Base-by-base conservation (phyloP, 306 rosid genomes). In the Malus orientalis region DNA sequence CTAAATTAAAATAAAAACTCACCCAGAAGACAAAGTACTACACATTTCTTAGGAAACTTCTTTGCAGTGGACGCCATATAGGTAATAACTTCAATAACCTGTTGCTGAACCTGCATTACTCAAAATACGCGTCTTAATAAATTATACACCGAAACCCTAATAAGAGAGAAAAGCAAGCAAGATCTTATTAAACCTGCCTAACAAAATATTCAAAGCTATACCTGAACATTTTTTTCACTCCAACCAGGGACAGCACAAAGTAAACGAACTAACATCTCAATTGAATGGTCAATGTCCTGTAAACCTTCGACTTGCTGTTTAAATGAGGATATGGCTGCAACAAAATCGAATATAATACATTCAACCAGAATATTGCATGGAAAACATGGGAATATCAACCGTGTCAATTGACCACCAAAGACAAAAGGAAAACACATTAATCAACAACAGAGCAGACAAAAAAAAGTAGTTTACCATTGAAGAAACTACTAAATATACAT, bases 201-300 rank as follows among this genome's bases (percentile, higher is more conserved):
- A 70, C 54, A 53, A 60, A 14, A 76, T 74, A 80, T 36, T 79
- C 27, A 25, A 74, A 78, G 69, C 16, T 71, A 36, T 83, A 93
- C 99, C 98, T 96, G 99, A 88, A 96, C 99, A 82, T 96, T 96
- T 83, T 96, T 96, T 85, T 96, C 99, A 62, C 89, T 86, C 99
- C 99, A 96, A 38, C 99, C 99, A 79, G 99, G 99, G 79, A 93
- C 85, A 81, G 85, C 74, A 76, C 98, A 91, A 32, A 96, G 86
- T 82, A 96, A 85, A 78, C 96, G 95, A 83, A 93, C 77, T 76
- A 96, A 85, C 77, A 96, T 83, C 82, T 93, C 99, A 62, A 85
- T 93, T 4, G 90, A 91, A 38, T 70, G 86, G 71, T 84, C 81
- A 81, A 96, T 90, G 70, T 81, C 88, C 70, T 87, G 90, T 69